Conservation (phyloP, 2,329 filamentous ascomycete species). For the Ophiobolus disseminans region DNA sequence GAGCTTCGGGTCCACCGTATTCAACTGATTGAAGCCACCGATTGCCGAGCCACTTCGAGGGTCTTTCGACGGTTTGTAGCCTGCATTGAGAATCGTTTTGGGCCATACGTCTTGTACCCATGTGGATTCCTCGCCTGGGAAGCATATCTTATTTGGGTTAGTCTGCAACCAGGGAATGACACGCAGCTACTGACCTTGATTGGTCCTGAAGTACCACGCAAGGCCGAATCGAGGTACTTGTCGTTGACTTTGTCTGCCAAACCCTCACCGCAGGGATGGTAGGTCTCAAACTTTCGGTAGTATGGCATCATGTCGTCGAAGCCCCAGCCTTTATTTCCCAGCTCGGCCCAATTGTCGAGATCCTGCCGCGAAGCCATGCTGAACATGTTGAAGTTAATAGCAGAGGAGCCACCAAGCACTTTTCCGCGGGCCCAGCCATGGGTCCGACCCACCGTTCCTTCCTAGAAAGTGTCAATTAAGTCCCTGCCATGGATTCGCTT, state of each 20-base stretch:
- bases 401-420: conserved; percentile 48
- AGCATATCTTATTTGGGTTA: conserved; percentile 24
- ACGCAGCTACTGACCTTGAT: conserved; percentile 23
- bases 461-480: conserved; percentile 20
- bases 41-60: conserved; percentile 36
- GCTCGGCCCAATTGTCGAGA: conserved; percentile 50
- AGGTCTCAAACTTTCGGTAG: conserved; percentile 47
- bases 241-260: conserved; percentile 28
- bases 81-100: conserved; percentile 32
- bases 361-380: conserved; percentile 37
- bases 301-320: conserved; percentile 46
- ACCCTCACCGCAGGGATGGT: conserved; percentile 31
- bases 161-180: neutral
- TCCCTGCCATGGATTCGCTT: neutral
- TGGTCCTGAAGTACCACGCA: conserved; percentile 33
- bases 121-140: conserved; percentile 28
- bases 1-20: conserved; percentile 33
- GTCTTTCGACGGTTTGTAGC: conserved; percentile 32
- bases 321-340: conserved; percentile 50
- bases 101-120: conserved; percentile 38
- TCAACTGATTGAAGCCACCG: conserved; percentile 42
- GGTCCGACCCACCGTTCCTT: conserved; percentile 25
- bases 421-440: conserved; percentile 40
- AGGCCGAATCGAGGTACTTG: conserved; percentile 32
- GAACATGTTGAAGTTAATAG: conserved; percentile 46